These are phyloP conservation scores for Diplogelasinospora grovesii DNA, from an alignment of 495 filamentous ascomycete species.

Conservation along the genomic window DNA sequence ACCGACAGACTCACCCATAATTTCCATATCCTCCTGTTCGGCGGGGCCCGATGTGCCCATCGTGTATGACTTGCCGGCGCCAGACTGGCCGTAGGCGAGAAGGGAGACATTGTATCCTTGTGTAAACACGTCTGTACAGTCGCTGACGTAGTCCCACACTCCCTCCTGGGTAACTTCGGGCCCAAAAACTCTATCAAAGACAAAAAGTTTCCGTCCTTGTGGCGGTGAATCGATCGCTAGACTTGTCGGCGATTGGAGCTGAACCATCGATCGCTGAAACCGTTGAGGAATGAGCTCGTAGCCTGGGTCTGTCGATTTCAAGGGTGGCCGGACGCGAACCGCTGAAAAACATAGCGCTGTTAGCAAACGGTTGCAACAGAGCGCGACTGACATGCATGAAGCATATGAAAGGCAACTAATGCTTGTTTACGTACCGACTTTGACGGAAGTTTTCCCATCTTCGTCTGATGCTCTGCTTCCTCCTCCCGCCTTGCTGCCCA, in stretches of 20 bases:
- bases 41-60: constrained; percentile 92
- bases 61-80: constrained; percentile 98
- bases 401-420: no score
- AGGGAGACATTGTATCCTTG: constrained; percentile 99
- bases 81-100: constrained; percentile 97
- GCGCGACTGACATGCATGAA: neutral
- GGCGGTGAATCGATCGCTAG: constrained; percentile 80
- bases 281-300: constrained; percentile 92
- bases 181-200: constrained; percentile 91
- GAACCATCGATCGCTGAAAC: constrained; percentile 89
- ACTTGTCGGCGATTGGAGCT: constrained; percentile 76
- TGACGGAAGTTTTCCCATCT: constrained; percentile 91
- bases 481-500: constrained; percentile 69
- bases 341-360: constrained; percentile 43
- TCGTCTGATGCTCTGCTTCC: constrained; percentile 90
- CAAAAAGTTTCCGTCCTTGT: constrained; percentile 90
- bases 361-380: constrained; percentile 15
- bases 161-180: constrained; percentile 81
- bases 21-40: constrained; percentile 66
- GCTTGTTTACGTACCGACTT: constrained; percentile 99
- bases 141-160: constrained; percentile 89
- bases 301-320: constrained; percentile 78
- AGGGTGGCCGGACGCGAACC: constrained; percentile 88
- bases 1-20: constrained; percentile 85
- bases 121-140: constrained; percentile 84